Conservation (phyloP, 352 stramenopile genomes). For the Chrysophaeum taylorii region DNA sequence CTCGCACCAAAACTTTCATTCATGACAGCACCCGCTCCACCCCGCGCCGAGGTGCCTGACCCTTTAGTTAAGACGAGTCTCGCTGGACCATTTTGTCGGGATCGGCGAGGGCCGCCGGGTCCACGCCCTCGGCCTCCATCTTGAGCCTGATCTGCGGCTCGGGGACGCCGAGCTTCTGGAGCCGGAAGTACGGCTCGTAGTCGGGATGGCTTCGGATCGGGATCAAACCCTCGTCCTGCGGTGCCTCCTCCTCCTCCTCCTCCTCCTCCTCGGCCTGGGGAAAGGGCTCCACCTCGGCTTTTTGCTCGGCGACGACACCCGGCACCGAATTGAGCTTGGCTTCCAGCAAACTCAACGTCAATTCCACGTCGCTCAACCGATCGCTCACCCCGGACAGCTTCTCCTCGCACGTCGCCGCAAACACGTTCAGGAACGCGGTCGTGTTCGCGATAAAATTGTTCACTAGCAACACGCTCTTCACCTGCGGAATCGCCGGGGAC, state of each 20-base stretch:
- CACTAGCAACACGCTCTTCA: constrained; percentile 63
- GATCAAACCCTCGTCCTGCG: not conserved
- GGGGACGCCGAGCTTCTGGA: constrained; percentile 14
- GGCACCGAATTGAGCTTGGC: constrained; percentile 67
- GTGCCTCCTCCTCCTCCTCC: not conserved
- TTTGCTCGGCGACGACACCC: constrained; percentile 25
- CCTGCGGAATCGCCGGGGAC: constrained; percentile 43
- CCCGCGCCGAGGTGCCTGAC: too few relatives aligned
- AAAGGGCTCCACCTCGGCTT: not conserved
- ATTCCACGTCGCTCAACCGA: constrained; percentile 63
- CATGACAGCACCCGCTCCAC: too few relatives aligned
- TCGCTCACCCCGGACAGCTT: constrained; percentile 54
- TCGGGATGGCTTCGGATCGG: not conserved
- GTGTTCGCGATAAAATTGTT: constrained; percentile 73
- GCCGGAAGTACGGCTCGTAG: constrained; percentile 7
- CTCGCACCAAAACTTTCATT: too few relatives aligned
- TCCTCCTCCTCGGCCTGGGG: not conserved
- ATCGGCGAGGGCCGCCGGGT: constrained; percentile 2
- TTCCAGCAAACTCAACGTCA: constrained; percentile 63
- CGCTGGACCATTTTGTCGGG: not conserved
- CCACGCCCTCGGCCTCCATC: constrained; percentile 6
- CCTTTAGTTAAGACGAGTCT: too few relatives aligned
- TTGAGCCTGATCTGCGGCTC: constrained; percentile 19
- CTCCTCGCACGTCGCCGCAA: constrained; percentile 64
- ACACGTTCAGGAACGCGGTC: constrained; percentile 68